A percentile compares a stretch with the other conserved stretches of the same genome.
These are phyloP conservation scores for Pleurotus tuber-regium DNA, from an alignment of 768 basidiomycete genomes.

Conservation along the genomic window DNA sequence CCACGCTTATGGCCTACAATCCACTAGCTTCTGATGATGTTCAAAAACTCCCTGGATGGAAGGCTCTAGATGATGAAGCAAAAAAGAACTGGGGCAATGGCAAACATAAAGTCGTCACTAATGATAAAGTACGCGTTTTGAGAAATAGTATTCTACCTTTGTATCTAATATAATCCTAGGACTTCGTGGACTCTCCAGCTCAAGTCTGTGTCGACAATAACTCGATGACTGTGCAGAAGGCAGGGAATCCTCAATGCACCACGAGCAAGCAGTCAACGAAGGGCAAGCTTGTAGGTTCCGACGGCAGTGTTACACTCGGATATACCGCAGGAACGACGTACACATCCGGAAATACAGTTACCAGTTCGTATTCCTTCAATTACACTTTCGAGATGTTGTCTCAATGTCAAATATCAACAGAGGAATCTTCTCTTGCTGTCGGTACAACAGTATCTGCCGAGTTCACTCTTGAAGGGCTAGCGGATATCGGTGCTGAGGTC, in stretches of 20 bases:
- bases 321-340: constrained; percentile 1
- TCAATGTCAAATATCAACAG: neutral
- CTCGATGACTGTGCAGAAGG: neutral
- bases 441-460: neutral
- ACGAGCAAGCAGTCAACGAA: neutral
- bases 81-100: constrained; percentile 13
- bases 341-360: neutral
- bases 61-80: constrained; percentile 6
- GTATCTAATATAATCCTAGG: neutral
- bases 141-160: neutral
- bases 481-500: neutral
- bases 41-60: constrained; percentile 11
- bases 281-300: constrained; percentile 2
- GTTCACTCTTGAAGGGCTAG: neutral
- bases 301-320: constrained; percentile 7
- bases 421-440: neutral
- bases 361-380: neutral
- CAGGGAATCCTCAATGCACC: neutral
- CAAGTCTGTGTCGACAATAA: neutral
- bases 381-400: neutral
- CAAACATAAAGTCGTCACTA: constrained; percentile 11
- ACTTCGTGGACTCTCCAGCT: neutral
- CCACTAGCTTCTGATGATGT: neutral
- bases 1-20: no score
- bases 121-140: neutral